Percentiles rank a stretch among this genome's conserved stretches.
These are phyloP conservation scores for Colletotrichum brevisporum DNA, from an alignment of 2,329 filamentous ascomycete species.

Conservation along the genomic window DNA sequence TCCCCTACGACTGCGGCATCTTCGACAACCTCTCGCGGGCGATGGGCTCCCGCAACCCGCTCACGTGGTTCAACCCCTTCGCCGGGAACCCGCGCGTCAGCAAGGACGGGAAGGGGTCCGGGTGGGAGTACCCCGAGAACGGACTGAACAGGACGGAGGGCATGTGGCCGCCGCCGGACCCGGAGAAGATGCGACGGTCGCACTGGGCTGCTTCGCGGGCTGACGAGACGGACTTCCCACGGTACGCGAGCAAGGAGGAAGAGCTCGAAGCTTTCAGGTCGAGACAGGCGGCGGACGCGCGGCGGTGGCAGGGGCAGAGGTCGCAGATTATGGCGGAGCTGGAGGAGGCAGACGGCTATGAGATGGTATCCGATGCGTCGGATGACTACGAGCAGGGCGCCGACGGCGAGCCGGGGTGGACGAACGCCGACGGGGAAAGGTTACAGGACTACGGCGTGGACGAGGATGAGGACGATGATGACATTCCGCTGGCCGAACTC, in stretches of 20 bases:
- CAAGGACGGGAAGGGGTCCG: conserved; percentile 54
- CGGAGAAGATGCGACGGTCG: conserved; percentile 67
- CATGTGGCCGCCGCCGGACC: conserved; percentile 75
- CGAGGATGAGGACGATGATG: conserved; percentile 75
- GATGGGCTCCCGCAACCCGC: conserved; percentile 77
- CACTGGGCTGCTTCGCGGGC: conserved; percentile 55
- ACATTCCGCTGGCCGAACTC: conserved; percentile 79
- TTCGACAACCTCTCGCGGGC: conserved; percentile 81
- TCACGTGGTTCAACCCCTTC: conserved; percentile 80
- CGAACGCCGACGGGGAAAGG: conserved; percentile 81
- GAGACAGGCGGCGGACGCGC: conserved; percentile 64
- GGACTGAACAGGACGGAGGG: conserved; percentile 77
- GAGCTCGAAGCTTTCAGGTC: conserved; percentile 63
- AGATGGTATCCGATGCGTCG: conserved; percentile 63
- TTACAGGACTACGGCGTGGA: conserved; percentile 85
- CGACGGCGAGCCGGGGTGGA: conserved; percentile 69
- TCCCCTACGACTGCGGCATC: conserved; percentile 85
- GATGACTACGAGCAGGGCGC: conserved; percentile 67
- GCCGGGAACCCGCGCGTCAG: conserved; percentile 63
- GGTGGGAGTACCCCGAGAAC: conserved; percentile 80
- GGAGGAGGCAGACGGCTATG: conserved; percentile 67
- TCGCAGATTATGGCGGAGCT: conserved; percentile 63
- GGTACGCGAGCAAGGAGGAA: conserved; percentile 58
- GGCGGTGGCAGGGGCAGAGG: conserved; percentile 50
- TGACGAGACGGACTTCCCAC: conserved; percentile 49